Conservation (phyloP, 1,139 yeast genomes). For the Nadsonia starkeyi-henricii region DNA sequence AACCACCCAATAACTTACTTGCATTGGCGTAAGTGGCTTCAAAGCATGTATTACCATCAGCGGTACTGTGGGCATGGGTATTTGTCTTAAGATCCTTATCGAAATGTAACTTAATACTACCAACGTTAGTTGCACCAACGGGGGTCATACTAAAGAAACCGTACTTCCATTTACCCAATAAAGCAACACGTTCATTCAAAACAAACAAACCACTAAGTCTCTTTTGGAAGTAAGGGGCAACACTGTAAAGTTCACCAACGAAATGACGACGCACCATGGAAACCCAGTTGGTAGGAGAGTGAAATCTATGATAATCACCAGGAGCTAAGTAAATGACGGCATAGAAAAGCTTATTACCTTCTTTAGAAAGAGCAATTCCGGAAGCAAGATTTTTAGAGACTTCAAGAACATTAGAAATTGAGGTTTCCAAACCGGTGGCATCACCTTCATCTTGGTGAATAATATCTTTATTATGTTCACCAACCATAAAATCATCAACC, state of each 20-base stretch:
- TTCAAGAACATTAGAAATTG: conserved; percentile 13
- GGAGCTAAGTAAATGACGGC: conserved; percentile 94
- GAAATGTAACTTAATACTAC: conserved; percentile 81
- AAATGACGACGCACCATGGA: conserved; percentile 87
- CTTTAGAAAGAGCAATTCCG: conserved; percentile 16
- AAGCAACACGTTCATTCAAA: conserved; percentile 86
- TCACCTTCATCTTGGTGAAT: conserved; percentile 21
- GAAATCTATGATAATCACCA: conserved; percentile 95
- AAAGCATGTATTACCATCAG: conserved; percentile 53
- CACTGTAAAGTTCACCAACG: conserved; percentile 89
- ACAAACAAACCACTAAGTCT: conserved; percentile 79
- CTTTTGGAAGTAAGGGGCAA: conserved; percentile 90
- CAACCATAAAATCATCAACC: conserved; percentile 54
- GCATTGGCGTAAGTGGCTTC: conserved; percentile 89
- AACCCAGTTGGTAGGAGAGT: conserved; percentile 95
- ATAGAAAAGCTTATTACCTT: conserved; percentile 58
- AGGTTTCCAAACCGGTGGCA: conserved; percentile 17
- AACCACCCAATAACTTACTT: conserved; percentile 64
- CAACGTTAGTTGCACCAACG: conserved; percentile 98
- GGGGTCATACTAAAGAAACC: conserved; percentile 99
- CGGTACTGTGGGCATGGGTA: conserved; percentile 19
- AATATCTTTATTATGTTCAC: conserved; percentile 14
- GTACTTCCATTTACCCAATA: conserved; percentile 90
- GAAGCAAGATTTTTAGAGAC: conserved; percentile 15
- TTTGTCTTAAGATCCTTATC: conserved; percentile 87